Evolutionary conservation across 306 rosid genomes (phyloP), one percentile per base, ranked within the genome.

Genomic region (Dicorynia guianensis): DNA sequence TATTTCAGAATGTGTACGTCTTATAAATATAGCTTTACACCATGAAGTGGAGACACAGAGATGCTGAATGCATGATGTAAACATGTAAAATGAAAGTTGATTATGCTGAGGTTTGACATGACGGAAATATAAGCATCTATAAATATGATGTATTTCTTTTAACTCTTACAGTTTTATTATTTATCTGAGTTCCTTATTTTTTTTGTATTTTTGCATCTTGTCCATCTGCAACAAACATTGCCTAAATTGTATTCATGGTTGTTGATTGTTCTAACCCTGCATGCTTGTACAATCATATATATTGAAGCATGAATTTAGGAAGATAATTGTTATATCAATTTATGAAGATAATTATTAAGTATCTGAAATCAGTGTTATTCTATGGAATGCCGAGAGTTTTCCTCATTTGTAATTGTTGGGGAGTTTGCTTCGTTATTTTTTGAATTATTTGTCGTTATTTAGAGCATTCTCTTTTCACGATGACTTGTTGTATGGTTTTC

Each of bases 181-280:
- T 12, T 71, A 62, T 5, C 7, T n/a, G 19, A 54, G 73, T 42
- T 53, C 20, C 15, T 54, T 53, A 17, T 13, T 63, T 53, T 53
- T 25, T 57, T 43, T 52, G 49, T 63, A 59, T 43, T 63, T 71
- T 43, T 52, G 49, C 65, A 59, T 43, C 59, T 71, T 72, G 48
- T 65, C 7, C n/a, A 56, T 69, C 7, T 8, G 63, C 38, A 46
- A 30, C 17, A 46, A 40, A 72, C 34, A 17, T 42, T 17, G 60
- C 42, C 14, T 57, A 59, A 55, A 36, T 46, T 34, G 6, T 33
- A 25, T 4, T n/a, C 14, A 56, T 72, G 47, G 53, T 55, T 47
- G 15, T 50, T 70, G 66, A 13, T 70, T 42, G 20, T 33, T 53
- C 67, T 78, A 53, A 53, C 61, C 56, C 40, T 52, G 64, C 55